These are phyloP conservation scores for Fragilariopsis cylindrus DNA, from an alignment of 108 stramenopile species.

Conservation along the genomic window DNA sequence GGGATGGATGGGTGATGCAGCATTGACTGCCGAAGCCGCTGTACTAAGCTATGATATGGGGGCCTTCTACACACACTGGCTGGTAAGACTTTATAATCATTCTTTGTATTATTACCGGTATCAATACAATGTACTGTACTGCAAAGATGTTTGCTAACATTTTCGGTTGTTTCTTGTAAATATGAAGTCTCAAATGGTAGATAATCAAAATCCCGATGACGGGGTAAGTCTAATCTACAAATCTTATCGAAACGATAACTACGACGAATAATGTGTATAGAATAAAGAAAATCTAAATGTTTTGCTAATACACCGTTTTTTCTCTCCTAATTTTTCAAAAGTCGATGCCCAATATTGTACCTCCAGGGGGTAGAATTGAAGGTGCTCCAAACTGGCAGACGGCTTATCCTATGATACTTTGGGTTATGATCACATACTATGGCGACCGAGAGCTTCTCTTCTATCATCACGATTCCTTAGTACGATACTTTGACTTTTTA, in stretches of 20 bases:
- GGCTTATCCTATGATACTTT: constrained; percentile 24
- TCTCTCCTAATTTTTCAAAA: too few species aligned
- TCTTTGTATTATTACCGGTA: background rate
- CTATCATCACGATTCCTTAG: constrained; percentile 24
- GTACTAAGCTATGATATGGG: constrained; percentile 33
- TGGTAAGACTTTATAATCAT: background rate
- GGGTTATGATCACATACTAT: constrained; percentile 27
- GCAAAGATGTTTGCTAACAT: too few species aligned
- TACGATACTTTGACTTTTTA: constrained; percentile 24
- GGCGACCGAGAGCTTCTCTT: constrained; percentile 18
- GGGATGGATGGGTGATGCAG: constrained; percentile 40
- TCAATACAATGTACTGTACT: too few species aligned
- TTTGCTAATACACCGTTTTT: too few species aligned
- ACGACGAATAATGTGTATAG: too few species aligned
- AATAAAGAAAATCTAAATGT: too few species aligned
- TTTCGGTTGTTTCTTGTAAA: background rate
- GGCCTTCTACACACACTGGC: constrained; percentile 27
- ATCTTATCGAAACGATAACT: too few species aligned
- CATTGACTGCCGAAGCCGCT: constrained; percentile 31
- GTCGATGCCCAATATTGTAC: constrained; percentile 27
- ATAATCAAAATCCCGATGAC: constrained; percentile 23
- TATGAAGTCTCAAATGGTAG: constrained; percentile 17
- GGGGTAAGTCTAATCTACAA: background rate
- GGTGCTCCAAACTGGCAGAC: constrained; percentile 35
- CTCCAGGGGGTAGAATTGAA: constrained; percentile 8